These are phyloP conservation scores for Phytophthora sojae DNA, from an alignment of 352 stramenopile genomes.

Conservation along the genomic window DNA sequence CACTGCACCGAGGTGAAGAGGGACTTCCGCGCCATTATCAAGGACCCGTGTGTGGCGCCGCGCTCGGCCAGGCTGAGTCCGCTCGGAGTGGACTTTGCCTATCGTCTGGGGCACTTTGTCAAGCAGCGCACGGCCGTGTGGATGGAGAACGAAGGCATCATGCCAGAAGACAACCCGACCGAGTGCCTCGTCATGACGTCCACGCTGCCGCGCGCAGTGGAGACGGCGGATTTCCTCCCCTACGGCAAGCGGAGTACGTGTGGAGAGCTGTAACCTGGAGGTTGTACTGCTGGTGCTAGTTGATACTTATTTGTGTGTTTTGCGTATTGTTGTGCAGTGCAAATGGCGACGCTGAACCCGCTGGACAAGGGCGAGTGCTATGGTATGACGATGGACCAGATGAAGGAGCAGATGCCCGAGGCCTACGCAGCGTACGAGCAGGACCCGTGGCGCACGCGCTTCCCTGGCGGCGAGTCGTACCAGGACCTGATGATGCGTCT, in stretches of 20 bases:
- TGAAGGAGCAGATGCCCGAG: conserved; percentile 76
- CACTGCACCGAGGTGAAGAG: conserved; percentile 80
- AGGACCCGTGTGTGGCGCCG: conserved; percentile 78
- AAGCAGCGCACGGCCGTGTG: conserved; percentile 73
- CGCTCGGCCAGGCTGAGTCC: conserved; percentile 87
- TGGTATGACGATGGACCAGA: conserved; percentile 84
- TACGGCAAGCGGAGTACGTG: conserved; percentile 55
- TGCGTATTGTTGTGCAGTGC: conserved; percentile 37
- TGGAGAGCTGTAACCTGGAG: background rate
- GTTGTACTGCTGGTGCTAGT: background rate
- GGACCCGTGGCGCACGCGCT: conserved; percentile 83
- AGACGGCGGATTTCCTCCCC: conserved; percentile 74
- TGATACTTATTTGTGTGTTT: conserved; percentile 18
- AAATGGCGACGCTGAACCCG: conserved; percentile 86
- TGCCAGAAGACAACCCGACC: conserved; percentile 47
- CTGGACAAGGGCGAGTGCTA: conserved; percentile 90
- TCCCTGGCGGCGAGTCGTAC: conserved; percentile 93
- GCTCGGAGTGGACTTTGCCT: conserved; percentile 93
- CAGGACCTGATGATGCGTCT: conserved; percentile 94
- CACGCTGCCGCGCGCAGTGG: conserved; percentile 78
- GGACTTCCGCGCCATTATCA: conserved; percentile 74
- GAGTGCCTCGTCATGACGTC: conserved; percentile 82
- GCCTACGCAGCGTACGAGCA: conserved; percentile 71
- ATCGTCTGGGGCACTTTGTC: conserved; percentile 92
- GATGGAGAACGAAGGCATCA: conserved; percentile 56